Base-by-base conservation (phyloP, 371 early-diverging fungal species). In the Umbelopsis sp. region DNA sequence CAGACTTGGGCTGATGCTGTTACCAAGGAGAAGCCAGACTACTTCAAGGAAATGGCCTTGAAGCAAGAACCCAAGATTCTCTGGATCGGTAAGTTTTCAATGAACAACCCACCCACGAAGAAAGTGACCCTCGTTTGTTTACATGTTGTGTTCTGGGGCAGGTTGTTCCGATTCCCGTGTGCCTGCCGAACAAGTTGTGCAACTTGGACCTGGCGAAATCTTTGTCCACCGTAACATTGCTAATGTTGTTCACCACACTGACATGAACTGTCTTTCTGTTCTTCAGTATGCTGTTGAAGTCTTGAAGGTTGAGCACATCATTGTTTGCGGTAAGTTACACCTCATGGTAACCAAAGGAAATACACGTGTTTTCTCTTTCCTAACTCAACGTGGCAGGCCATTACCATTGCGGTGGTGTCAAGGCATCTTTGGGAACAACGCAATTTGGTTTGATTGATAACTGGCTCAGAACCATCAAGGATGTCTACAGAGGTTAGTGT, bases 191-290 rank as follows among this genome's bases (percentile, higher is more conserved):
- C 83, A 84, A 20, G 75, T 90, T 35, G 65, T 86, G 25, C 83
- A 83, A 50, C 78, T 88, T 14, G 83, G 82, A 69, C 91, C 93
- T 16, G 97, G 99, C 50, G 96, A 97, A 53, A 82, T 97, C 41
- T 98, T 97, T 81, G 94, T 95, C 12, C 96, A 96, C 81, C 87
- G 97, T 73, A 98, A 97, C 82, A 96, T 98, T 67, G 99, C 97
- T 73, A 97, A 97, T 79, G 90, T 95, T 18, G 91, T 97, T 41
- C 78, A 74, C 8, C 83, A 87, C 70, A 81, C 87, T 38, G 99
- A 98, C 74, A 65, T 94, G 65, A 95, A 88, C 75, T 84, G 83
- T 52, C 84, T 93, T n/a, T 91, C 94, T 4, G 97, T 95, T 63
- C 78, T 98, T 35, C 94, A 97, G 76, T 98, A 93, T 74, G 94